A percentile compares a stretch with the other conserved stretches of the same genome.
Evolutionary conservation across 495 filamentous ascomycete genomes (phyloP).

Genomic region (Thermothielavioides terrestris): DNA sequence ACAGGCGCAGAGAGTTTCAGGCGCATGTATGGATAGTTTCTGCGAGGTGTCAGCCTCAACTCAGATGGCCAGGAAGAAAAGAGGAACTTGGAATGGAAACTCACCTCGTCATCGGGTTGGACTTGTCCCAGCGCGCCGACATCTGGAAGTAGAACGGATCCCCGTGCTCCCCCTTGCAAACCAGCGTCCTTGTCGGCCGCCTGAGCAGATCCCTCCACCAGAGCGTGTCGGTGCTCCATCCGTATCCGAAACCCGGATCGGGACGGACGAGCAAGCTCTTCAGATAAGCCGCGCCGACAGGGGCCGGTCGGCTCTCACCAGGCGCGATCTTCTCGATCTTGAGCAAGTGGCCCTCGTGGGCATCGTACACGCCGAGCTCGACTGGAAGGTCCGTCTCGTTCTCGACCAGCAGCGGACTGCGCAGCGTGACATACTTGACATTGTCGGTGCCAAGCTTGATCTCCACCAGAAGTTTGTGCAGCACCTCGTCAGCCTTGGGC

Average conservation of each 20-base stretch:
- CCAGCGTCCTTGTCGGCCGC: slow-evolving; percentile 71
- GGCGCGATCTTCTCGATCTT: slow-evolving; percentile 98
- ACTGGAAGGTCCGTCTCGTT: slow-evolving; percentile 96
- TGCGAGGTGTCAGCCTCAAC: slow-evolving; percentile 29
- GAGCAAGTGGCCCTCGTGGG: slow-evolving; percentile 77
- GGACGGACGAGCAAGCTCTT: slow-evolving; percentile 87
- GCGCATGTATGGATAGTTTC: slow-evolving; percentile 88
- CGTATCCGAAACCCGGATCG: slow-evolving; percentile 93
- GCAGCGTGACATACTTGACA: slow-evolving; percentile 94
- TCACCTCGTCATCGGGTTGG: slow-evolving; percentile 67
- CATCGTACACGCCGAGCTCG: slow-evolving; percentile 87
- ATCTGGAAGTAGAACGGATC: slow-evolving; percentile 96
- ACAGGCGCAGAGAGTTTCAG: slow-evolving; percentile 83
- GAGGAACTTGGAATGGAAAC: neutral
- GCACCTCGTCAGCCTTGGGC: slow-evolving; percentile 63
- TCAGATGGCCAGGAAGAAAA: neutral
- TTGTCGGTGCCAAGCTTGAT: slow-evolving; percentile 85
- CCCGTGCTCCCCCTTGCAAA: slow-evolving; percentile 73
- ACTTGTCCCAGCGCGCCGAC: slow-evolving; percentile 71
- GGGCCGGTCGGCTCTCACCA: slow-evolving; percentile 82
- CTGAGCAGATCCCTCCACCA: slow-evolving; percentile 89
- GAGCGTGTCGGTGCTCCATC: slow-evolving; percentile 80
- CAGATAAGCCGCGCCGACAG: slow-evolving; percentile 83
- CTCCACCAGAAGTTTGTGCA: slow-evolving; percentile 86
- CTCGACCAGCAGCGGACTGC: slow-evolving; percentile 91